These are phyloP conservation scores for Vitis rotundifolia DNA, from an alignment of 164 flowering plant species.

Conservation along the genomic window DNA sequence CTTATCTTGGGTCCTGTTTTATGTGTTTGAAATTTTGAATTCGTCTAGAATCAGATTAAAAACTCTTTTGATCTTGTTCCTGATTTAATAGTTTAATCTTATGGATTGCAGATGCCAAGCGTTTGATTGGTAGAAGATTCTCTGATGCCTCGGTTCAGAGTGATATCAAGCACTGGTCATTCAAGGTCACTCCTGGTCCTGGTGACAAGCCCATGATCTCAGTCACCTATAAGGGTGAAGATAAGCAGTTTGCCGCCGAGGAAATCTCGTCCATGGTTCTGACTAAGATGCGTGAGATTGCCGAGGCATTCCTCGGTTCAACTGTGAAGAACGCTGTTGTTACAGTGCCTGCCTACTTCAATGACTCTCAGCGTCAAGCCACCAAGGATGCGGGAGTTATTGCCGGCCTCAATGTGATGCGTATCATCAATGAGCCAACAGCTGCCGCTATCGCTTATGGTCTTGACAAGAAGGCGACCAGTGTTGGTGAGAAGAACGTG, in stretches of 20 bases:
- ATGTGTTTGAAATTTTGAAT: too few species aligned
- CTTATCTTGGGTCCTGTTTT: neutral
- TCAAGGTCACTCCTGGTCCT: conserved; percentile 33
- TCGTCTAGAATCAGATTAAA: too few species aligned
- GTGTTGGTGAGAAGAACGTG: conserved; percentile 47
- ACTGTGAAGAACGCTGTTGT: conserved; percentile 43
- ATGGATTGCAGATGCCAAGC: conserved; percentile 29
- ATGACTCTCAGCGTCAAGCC: conserved; percentile 45
- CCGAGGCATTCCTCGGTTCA: conserved; percentile 40
- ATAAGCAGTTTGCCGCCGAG: conserved; percentile 44
- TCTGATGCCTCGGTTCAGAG: conserved; percentile 34
- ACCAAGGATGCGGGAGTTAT: conserved; percentile 43
- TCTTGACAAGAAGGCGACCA: conserved; percentile 41
- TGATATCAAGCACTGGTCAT: conserved; percentile 39
- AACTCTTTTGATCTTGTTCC: too few species aligned
- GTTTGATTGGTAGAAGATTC: conserved; percentile 40
- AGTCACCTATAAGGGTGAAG: conserved; percentile 42
- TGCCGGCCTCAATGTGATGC: conserved; percentile 44
- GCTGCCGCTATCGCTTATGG: conserved; percentile 53
- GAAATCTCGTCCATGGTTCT: conserved; percentile 45
- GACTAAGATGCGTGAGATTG: conserved; percentile 43
- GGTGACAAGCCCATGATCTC: conserved; percentile 43
- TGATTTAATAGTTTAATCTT: too few species aligned
- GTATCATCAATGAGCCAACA: conserved; percentile 47
- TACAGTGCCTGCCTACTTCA: conserved; percentile 43